These are phyloP conservation scores for Quercus dentata DNA, from an alignment of 306 rosid species.

Conservation along the genomic window DNA sequence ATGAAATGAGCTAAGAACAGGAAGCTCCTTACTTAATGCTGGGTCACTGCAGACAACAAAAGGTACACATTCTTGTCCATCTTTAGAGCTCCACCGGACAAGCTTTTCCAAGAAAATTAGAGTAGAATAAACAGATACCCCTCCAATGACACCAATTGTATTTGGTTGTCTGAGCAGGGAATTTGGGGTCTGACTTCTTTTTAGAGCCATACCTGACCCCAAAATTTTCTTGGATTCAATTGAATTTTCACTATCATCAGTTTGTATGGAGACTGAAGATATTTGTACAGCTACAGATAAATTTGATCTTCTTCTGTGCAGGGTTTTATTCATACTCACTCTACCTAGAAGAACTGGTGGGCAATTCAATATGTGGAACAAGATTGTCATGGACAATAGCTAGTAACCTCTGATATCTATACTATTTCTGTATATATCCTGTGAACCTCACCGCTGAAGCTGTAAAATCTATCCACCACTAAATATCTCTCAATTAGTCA, in stretches of 20 bases:
- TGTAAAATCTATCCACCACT: background rate
- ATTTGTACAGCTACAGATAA: slow-evolving; percentile 22
- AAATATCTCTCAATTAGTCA: background rate
- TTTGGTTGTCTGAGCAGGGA: slow-evolving; percentile 53
- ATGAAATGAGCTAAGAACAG: slow-evolving; percentile 21
- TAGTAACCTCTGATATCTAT: background rate
- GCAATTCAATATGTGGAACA: slow-evolving; percentile 27
- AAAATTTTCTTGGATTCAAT: slow-evolving; percentile 27
- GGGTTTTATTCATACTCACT: slow-evolving; percentile 23
- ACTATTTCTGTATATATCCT: background rate
- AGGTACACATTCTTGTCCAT: slow-evolving; percentile 63
- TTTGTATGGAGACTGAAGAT: slow-evolving; percentile 33
- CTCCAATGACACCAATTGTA: slow-evolving; percentile 75
- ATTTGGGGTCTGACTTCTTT: slow-evolving; percentile 24
- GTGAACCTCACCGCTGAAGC: background rate
- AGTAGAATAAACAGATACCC: slow-evolving; percentile 65
- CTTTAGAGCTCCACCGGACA: slow-evolving; percentile 62
- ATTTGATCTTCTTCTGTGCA: slow-evolving; percentile 28
- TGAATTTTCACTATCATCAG: slow-evolving; percentile 43
- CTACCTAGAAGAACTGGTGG: slow-evolving; percentile 29
- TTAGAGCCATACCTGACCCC: slow-evolving; percentile 18
- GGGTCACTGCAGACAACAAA: slow-evolving; percentile 78
- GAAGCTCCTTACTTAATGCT: slow-evolving; percentile 40
- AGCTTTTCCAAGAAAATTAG: slow-evolving; percentile 84
- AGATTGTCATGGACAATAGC: slow-evolving; percentile 38